Evolutionary conservation across 495 filamentous ascomycete genomes (phyloP), one percentile per base, ranked within the genome.

Genomic region (Aspergillus funiculosus): DNA sequence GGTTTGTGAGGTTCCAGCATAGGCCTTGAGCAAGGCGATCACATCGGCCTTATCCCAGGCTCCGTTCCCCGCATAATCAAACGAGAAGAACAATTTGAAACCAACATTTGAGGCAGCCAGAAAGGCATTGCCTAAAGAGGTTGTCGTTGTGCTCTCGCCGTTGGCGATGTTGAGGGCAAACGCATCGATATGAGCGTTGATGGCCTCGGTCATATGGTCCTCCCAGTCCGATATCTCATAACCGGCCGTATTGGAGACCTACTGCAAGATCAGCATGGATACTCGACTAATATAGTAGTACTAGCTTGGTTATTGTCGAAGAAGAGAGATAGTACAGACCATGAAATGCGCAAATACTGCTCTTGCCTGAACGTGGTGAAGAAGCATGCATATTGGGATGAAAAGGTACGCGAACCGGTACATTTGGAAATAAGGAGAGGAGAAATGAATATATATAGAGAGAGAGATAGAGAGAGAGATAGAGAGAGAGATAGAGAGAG

Each of bases 151-250:
- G 0, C 55, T 48, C 39, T 81, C 76, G 1, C 49, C 62, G 1
- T 72, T 64, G 0, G 73, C 83, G 30, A 85, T 74, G 46, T 88
- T 86, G 11, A 87, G 55, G 0, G 78, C 82, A 54, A 88, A 88
- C 1, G 78, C 84, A 55, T 88, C 83, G 39, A 88, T 85, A 21
- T 75, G 70, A 0, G 76, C 71, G 4, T 69, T 67, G 44, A 77
- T 69, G 6, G 83, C 84, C 5, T 70, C 56, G 4, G 48, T 54
- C 26, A 87, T 79, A 39, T 87, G 81, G 7, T 62, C 60, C 17
- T 64, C 51, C 76, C 80, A 86, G 35, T 80, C 69, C n/a, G n/a
- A n/a, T n/a, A n/a, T n/a, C n/a, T n/a, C n/a, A n/a, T n/a, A n/a
- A n/a, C n/a, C n/a, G n/a, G n/a, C n/a, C n/a, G n/a, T n/a, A n/a